Conservation (phyloP, 805 yeast species). For the Candida nonsorbophila region DNA sequence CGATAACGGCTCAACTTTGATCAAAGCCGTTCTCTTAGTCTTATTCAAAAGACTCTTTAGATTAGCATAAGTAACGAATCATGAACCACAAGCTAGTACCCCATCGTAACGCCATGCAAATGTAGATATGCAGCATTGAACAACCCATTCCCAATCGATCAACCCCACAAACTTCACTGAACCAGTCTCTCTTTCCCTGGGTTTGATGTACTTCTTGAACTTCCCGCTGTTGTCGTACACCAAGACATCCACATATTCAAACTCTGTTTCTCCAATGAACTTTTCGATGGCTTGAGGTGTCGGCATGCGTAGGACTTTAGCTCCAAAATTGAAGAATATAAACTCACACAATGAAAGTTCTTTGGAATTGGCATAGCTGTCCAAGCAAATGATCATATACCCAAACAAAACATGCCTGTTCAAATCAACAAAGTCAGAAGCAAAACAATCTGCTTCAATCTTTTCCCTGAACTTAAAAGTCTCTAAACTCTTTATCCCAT, state of each 20-base stretch:
- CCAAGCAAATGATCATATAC: conserved; percentile 31
- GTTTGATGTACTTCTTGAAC: no score
- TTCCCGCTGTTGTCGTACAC: no score
- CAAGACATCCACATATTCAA: no score
- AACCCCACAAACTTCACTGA: no score
- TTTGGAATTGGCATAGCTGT: conserved; percentile 18
- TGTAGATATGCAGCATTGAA: conserved; percentile 52
- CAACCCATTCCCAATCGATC: conserved; percentile 64
- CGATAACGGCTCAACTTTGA: conserved; percentile 74
- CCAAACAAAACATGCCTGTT: conserved; percentile 31
- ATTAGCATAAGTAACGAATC: conserved; percentile 4
- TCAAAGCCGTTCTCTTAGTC: conserved; percentile 43
- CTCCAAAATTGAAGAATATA: conserved; percentile 44
- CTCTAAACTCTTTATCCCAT: conserved; percentile 44
- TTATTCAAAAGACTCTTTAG: conserved; percentile 18
- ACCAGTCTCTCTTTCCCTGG: neutral
- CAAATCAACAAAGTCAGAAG: conserved; percentile 39
- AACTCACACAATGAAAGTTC: conserved; percentile 34
- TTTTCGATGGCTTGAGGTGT: neutral
- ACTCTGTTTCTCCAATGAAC: neutral
- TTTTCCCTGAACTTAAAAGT: conserved; percentile 38
- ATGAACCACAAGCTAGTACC: neutral
- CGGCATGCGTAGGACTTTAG: conserved; percentile 11
- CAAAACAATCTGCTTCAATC: conserved; percentile 18
- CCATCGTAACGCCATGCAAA: neutral